Evolutionary conservation across 176 grass and related monocot genomes (phyloP), one percentile per base, ranked within the genome.

Genomic region (Triticum timopheevii): DNA sequence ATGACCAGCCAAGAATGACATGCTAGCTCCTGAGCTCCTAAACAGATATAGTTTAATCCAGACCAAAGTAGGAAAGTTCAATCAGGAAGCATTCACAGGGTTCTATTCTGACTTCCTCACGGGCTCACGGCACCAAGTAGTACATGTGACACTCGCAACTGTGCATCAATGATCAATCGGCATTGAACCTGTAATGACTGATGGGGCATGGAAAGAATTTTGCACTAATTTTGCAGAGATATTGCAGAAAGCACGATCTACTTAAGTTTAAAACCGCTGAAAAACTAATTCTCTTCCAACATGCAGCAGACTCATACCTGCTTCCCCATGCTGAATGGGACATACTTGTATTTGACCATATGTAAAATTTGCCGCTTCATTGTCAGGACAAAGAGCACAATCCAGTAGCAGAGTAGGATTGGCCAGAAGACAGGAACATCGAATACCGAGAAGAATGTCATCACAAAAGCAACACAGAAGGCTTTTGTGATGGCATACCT

Each of bases 361-460:
- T 96, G 94, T 54, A 93, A 15, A 89, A 96, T 96, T 35, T 96
- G 94, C 2, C 94, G 94, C 76, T 93, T 96, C 94, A 93, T 96
- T 64, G 94, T 96, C 61, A 96, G 85, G 65, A 92, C 79, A 83
- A 96, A 93, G 42, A 96, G 94, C 73, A 96, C 94, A 64, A 93
- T 76, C 94, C 94, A 96, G 3, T 96, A 96, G 35, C 87, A 96
- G 22, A 96, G 87, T 59, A 96, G 92, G 73, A 96, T 96, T 74
- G 94, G 94, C 94, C 92, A 96, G 91, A 93, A 96, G 67, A 96
- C 92, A 54, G 94, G 94, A 78, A 96, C 94, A n/a, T 93, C 94
- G 3, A 96, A 96, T 59, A 96, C 73, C 28, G 94, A 93, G 90
- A 96, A 96, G 87, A 96, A 96, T 44, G 92, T 96, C 94, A 96